These are phyloP conservation scores for Linum lewisii DNA, from an alignment of 345 rosid genomes.

Conservation along the genomic window DNA sequence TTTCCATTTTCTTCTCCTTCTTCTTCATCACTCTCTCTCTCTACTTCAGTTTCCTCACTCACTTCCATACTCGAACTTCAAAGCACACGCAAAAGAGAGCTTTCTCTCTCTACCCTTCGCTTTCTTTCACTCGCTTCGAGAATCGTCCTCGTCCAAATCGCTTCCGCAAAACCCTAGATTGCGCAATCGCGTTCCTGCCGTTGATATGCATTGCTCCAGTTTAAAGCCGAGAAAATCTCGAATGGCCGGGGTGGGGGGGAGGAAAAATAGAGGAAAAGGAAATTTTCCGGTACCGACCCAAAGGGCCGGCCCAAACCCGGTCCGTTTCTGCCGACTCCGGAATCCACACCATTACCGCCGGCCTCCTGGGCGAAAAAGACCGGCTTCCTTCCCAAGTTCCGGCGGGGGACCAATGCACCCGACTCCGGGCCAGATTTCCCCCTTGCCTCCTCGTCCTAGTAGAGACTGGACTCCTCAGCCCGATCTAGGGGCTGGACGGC, in stretches of 20 bases:
- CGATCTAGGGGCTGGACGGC: conserved; percentile 73
- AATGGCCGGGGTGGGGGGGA: background rate
- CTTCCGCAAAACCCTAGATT: background rate
- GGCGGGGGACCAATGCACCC: conserved; percentile 76
- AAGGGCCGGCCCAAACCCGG: conserved; percentile 64
- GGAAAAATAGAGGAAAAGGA: too few species aligned
- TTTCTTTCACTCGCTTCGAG: background rate
- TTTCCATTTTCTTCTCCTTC: background rate
- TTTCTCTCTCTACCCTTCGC: too few species aligned
- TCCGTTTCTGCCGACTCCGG: conserved; percentile 67
- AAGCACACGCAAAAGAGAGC: background rate
- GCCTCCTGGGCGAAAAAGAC: conserved; percentile 93
- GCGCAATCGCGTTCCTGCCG: background rate
- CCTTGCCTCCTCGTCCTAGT: conserved; percentile 32
- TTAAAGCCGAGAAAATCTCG: background rate
- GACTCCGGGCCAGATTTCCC: conserved; percentile 63
- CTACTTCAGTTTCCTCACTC: background rate
- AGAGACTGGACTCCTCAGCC: conserved; percentile 34
- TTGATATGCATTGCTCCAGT: background rate
- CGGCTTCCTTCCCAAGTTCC: conserved; percentile 88
- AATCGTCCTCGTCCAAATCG: background rate
- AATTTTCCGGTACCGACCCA: conserved; percentile 61
- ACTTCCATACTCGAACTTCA: background rate
- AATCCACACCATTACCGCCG: conserved; percentile 69
- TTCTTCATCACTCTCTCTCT: background rate